Conservation (phyloP, 192 early-diverging fungal genomes). For the Gryganskiella cystojenkinii region DNA sequence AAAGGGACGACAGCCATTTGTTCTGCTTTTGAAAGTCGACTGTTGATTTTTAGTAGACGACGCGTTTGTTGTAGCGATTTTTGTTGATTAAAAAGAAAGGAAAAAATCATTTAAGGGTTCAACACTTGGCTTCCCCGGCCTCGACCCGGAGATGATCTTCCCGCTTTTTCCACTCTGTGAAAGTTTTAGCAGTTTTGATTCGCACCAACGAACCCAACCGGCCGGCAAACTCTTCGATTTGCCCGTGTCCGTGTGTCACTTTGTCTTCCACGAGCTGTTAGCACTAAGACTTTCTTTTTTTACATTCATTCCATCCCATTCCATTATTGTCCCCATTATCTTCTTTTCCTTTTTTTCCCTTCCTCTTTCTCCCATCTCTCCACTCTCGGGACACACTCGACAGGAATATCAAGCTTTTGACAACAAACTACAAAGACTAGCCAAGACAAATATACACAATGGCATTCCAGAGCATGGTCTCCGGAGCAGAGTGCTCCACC, state of each 20-base stretch:
- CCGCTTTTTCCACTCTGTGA: not conserved
- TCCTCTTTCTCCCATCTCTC: not conserved
- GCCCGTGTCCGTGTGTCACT: not conserved
- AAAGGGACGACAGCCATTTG: no score
- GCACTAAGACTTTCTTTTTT: not conserved
- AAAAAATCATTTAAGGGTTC: no score
- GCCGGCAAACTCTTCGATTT: not conserved
- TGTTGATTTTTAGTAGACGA: no score
- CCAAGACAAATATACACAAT: no score
- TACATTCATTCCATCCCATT: not conserved
- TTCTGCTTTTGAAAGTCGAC: no score
- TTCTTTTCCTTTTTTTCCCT: not conserved
- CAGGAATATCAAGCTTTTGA: no score
- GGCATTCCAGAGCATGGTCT: slow-evolving; percentile 51
- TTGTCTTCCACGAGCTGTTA: not conserved
- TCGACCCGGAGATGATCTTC: not conserved
- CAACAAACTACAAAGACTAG: no score
- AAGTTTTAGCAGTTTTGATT: no score
- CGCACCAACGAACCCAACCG: no score
- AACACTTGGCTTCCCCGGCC: not conserved
- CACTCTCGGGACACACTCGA: no score
- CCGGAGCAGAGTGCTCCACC: slow-evolving; percentile 77
- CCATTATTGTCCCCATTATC: not conserved
- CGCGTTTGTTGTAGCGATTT: no score
- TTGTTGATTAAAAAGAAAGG: no score